These are phyloP conservation scores for Lanmaoa rubissima DNA, from an alignment of 768 basidiomycete species.

Conservation along the genomic window DNA sequence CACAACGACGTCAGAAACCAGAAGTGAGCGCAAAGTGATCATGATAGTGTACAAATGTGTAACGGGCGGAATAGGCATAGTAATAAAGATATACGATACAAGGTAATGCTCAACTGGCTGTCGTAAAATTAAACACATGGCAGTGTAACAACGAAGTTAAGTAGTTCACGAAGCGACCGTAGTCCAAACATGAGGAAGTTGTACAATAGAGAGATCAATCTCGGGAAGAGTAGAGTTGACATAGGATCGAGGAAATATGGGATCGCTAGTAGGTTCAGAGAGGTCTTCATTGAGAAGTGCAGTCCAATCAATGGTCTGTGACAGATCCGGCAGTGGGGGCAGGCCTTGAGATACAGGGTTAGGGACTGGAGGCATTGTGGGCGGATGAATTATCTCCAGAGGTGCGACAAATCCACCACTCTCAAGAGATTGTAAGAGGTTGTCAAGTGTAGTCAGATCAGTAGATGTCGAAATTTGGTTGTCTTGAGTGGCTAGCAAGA, in stretches of 20 bases:
- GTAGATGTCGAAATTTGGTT: not conserved
- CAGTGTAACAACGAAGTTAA: not conserved
- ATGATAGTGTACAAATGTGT: not conserved
- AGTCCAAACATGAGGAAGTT: slow-evolving; percentile 2
- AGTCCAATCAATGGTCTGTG: slow-evolving; percentile 13
- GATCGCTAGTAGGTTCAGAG: not conserved
- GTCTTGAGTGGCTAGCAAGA: not conserved
- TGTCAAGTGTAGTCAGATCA: not conserved
- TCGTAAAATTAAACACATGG: not conserved
- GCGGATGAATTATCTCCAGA: not conserved
- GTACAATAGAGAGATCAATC: slow-evolving; percentile 10
- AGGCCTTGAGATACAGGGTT: not conserved
- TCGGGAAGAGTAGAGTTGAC: not conserved
- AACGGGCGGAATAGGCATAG: not conserved
- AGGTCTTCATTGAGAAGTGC: slow-evolving; percentile 1
- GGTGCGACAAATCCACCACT: not conserved
- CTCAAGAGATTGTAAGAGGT: slow-evolving; percentile 6
- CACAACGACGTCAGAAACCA: not conserved
- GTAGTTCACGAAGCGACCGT: not conserved
- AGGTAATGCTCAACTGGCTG: not conserved
- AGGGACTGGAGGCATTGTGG: not conserved
- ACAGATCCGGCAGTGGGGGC: not conserved
- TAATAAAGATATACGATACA: not conserved
- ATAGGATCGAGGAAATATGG: not conserved
- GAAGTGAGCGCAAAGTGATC: not conserved